phyloP scores from a whole-genome alignment of 2,329 filamentous ascomycete species.

The Exophiala alcalophila region DNA sequence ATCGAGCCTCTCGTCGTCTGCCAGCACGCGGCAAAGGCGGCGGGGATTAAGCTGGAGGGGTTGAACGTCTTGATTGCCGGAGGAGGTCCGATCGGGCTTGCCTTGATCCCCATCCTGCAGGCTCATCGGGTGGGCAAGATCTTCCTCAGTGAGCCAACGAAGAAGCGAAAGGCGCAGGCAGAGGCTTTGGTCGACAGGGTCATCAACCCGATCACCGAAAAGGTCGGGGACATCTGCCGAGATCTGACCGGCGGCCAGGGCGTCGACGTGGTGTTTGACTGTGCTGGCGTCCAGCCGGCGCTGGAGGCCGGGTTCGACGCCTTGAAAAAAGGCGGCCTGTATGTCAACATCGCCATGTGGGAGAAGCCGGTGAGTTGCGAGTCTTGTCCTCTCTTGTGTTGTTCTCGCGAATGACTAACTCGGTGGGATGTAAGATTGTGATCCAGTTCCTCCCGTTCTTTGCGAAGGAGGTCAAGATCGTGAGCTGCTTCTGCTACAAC shows the following conservation, averaged over 20 bases:
- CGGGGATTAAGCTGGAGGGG: constrained; percentile 40
- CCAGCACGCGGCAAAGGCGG: constrained; percentile 53
- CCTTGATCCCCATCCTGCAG: constrained; percentile 46
- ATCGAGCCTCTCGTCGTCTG: constrained; percentile 54
- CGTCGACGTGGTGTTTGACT: constrained; percentile 52
- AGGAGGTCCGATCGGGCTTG: constrained; percentile 54
- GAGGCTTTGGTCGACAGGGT: constrained; percentile 50
- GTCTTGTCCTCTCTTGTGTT: too few species aligned
- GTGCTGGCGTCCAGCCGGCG: constrained; percentile 51
- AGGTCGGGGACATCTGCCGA: constrained; percentile 41
- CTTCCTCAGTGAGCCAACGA: constrained; percentile 51
- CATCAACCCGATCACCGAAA: constrained; percentile 49
- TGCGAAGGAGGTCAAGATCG: constrained; percentile 25
- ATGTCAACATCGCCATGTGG: constrained; percentile 56
- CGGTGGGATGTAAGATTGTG: too few species aligned
- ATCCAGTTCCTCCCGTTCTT: constrained; percentile 15
- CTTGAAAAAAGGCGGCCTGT: constrained; percentile 47
- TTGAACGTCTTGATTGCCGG: constrained; percentile 50
- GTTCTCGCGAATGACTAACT: too few species aligned
- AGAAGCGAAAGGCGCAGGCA: constrained; percentile 47
- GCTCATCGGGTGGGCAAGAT: constrained; percentile 41
- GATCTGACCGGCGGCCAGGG: constrained; percentile 40
- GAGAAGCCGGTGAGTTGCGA: constrained; percentile 48
- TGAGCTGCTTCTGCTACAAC: constrained; percentile 34
- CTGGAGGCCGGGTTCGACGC: constrained; percentile 49